These are phyloP conservation scores for Lagenaria siceraria DNA, from an alignment of 306 rosid species.

Conservation along the genomic window DNA sequence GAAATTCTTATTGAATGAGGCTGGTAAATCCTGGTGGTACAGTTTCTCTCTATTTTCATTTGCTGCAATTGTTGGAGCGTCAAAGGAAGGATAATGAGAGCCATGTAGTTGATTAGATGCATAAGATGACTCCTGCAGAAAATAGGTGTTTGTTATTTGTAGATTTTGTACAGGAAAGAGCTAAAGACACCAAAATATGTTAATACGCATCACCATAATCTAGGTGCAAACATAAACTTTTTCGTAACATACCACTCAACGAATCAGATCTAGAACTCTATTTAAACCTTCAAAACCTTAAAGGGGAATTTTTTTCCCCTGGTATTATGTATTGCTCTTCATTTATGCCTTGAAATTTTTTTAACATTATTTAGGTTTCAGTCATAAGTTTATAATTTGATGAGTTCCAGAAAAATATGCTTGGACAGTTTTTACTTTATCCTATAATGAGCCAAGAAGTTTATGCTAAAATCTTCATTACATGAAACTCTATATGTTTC, in stretches of 20 bases:
- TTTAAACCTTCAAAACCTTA: conserved; percentile 22
- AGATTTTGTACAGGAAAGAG: conserved; percentile 29
- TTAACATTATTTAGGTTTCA: not conserved
- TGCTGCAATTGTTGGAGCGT: conserved; percentile 21
- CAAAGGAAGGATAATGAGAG: conserved; percentile 33
- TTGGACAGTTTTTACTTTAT: not conserved
- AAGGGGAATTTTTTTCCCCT: conserved; percentile 15
- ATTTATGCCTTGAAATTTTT: not conserved
- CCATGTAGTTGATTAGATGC: conserved; percentile 39
- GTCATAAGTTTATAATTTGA: not conserved
- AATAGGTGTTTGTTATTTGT: conserved; percentile 20
- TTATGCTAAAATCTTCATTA: not conserved
- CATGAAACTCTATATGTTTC: not conserved
- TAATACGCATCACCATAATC: conserved; percentile 20
- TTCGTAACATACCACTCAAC: conserved; percentile 22
- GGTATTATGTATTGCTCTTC: not conserved
- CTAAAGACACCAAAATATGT: conserved; percentile 19
- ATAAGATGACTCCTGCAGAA: conserved; percentile 42
- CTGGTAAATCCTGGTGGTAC: conserved; percentile 17
- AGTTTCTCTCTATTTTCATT: conserved; percentile 27
- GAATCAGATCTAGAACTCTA: conserved; percentile 19
- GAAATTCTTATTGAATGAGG: conserved; percentile 17
- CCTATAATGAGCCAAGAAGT: not conserved
- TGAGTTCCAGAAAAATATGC: not conserved
- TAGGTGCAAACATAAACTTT: conserved; percentile 12